Evolutionary conservation across 768 basidiomycete genomes (phyloP).

Genomic region (Hypsizygus marmoreus): DNA sequence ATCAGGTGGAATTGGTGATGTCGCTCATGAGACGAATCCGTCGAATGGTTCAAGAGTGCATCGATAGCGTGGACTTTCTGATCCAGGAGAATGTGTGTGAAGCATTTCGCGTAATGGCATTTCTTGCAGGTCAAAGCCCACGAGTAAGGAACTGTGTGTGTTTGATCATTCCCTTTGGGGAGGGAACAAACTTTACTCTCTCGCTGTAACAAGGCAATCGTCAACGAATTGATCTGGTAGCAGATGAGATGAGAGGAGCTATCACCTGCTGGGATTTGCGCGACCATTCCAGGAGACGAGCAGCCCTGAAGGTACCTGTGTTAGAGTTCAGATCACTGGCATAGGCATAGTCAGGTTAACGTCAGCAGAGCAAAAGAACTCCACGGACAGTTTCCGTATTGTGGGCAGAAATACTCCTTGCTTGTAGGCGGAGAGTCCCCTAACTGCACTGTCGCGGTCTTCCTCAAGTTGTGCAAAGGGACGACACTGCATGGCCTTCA

Average conservation of each 20-base stretch:
- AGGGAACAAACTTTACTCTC: conserved; percentile 17
- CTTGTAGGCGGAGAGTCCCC: conserved; percentile 9
- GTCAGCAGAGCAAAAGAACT: not conserved
- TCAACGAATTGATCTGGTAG: not conserved
- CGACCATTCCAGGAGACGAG: conserved; percentile 24
- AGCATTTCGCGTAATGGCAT: conserved; percentile 43
- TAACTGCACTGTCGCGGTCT: conserved; percentile 36
- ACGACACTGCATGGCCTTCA: conserved; percentile 64
- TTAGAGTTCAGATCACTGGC: not conserved
- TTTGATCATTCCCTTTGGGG: not conserved
- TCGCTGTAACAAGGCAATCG: conserved; percentile 5
- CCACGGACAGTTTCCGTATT: conserved; percentile 7
- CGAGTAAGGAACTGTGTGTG: conserved; percentile 21
- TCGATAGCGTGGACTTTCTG: conserved; percentile 40
- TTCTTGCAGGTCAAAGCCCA: conserved; percentile 37
- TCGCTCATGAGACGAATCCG: conserved; percentile 26
- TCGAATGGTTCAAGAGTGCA: conserved; percentile 30
- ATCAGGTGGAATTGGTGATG: conserved; percentile 36
- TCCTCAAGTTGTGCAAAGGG: conserved; percentile 47
- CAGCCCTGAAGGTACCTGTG: conserved; percentile 28
- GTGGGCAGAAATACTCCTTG: not conserved
- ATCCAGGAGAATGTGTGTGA: conserved; percentile 34
- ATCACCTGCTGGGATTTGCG: conserved; percentile 17
- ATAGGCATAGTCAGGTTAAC: not conserved
- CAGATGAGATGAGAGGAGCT: not conserved